These are phyloP conservation scores for Amanita muscaria DNA, from an alignment of 768 basidiomycete species.

Conservation along the genomic window DNA sequence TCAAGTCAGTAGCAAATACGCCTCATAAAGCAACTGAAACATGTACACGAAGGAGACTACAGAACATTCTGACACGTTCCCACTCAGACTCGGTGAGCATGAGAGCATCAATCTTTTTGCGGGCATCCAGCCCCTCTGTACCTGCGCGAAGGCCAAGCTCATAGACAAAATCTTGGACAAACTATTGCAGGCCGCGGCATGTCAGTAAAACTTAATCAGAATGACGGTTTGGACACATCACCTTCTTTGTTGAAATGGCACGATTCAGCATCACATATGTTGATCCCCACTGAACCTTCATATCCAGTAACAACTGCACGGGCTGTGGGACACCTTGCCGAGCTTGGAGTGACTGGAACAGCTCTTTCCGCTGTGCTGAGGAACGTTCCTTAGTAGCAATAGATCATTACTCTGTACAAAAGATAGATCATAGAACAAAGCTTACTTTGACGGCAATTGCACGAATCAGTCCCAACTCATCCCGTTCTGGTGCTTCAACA, in stretches of 20 bases:
- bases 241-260: slow-evolving; percentile 1
- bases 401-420: too few species aligned
- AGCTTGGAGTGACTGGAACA: slow-evolving; percentile 15
- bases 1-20: too few species aligned
- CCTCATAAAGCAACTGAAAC: too few species aligned
- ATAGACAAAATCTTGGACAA: too few species aligned
- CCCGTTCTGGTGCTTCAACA: slow-evolving; percentile 15
- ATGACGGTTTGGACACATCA: neutral
- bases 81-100: slow-evolving; percentile 18
- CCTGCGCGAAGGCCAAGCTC: slow-evolving; percentile 13
- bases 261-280: too few species aligned
- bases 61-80: too few species aligned
- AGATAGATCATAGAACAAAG: too few species aligned
- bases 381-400: neutral
- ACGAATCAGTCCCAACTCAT: slow-evolving; percentile 22
- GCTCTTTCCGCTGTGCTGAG: slow-evolving; percentile 16
- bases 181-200: neutral
- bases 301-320: slow-evolving; percentile 17
- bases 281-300: slow-evolving; percentile 21
- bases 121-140: slow-evolving; percentile 16
- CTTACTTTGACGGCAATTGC: slow-evolving; percentile 19
- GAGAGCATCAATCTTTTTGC: slow-evolving; percentile 14
- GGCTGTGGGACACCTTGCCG: too few species aligned
- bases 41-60: too few species aligned
- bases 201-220: too few species aligned